phyloP scores from a whole-genome alignment of 208 protist species.

The Crithidia brevicula region DNA sequence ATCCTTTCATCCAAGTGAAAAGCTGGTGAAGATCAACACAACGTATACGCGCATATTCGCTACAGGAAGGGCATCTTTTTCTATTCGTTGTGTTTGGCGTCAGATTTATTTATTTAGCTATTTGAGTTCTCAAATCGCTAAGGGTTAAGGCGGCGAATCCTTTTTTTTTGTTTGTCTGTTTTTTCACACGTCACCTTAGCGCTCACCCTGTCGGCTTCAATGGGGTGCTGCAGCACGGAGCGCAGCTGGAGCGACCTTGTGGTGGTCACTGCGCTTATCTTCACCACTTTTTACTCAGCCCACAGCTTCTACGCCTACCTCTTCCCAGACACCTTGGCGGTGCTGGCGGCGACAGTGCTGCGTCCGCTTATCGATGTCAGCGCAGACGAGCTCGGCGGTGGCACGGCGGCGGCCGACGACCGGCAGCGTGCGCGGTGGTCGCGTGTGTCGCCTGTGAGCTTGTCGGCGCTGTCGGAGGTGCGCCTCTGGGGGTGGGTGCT shows the following conservation, averaged over 20 bases:
- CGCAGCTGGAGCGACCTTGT: conserved; percentile 55
- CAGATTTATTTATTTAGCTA: no score
- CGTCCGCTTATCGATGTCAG: conserved; percentile 27
- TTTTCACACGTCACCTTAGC: no score
- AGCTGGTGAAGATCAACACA: no score
- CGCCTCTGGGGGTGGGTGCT: conserved; percentile 53
- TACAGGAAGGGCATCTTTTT: no score
- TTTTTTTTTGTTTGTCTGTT: no score
- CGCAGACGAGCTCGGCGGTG: conserved; percentile 14
- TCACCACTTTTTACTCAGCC: conserved; percentile 69
- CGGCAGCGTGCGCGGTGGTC: conserved; percentile 15
- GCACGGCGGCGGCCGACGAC: not conserved
- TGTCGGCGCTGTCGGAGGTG: conserved; percentile 21
- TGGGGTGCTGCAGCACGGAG: conserved; percentile 35
- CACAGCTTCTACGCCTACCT: conserved; percentile 81
- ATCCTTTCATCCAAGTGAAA: no score
- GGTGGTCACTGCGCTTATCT: conserved; percentile 58
- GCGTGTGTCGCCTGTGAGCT: conserved; percentile 9
- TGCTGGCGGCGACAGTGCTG: conserved; percentile 24
- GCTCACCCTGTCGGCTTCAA: no score
- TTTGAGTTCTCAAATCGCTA: no score
- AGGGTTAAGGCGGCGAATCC: no score
- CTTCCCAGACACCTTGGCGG: conserved; percentile 66
- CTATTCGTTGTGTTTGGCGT: no score
- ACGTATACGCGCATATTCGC: no score